Percentiles rank a stretch among this genome's conserved stretches.
phyloP scores from a whole-genome alignment of 768 basidiomycete species.

The Boletus subcaerulescens region DNA sequence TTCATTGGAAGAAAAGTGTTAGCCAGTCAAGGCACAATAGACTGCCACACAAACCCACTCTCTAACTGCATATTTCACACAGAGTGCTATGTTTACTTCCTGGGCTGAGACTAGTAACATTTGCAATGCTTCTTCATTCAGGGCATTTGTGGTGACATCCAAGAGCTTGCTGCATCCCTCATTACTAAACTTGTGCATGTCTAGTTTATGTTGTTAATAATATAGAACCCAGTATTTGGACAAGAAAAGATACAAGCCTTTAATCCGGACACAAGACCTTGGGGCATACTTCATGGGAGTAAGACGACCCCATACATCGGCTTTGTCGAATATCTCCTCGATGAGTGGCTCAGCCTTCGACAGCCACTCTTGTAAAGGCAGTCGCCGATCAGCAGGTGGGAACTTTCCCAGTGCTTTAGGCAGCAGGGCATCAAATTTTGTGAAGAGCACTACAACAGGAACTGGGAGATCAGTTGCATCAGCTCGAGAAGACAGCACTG shows the following conservation, averaged over 20 bases:
- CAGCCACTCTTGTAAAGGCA: neutral
- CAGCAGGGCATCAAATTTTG: conserved; percentile 3
- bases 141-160: neutral
- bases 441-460: conserved; percentile 3
- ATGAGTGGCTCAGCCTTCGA: neutral
- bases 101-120: conserved; percentile 4
- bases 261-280: neutral
- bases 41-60: neutral
- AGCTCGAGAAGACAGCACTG: neutral
- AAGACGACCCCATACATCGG: neutral
- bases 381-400: neutral
- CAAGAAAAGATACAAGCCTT: neutral
- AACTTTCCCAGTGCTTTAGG: neutral
- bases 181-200: neutral
- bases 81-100: conserved; percentile 1
- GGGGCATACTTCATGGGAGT: neutral
- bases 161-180: neutral
- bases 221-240: neutral
- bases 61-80: neutral
- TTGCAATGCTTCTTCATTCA: neutral
- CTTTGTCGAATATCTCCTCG: neutral
- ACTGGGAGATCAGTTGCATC: neutral
- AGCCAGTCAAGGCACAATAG: too few relatives aligned
- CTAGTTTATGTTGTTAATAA: neutral
- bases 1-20: neutral